Conservation (phyloP, 345 rosid genomes). For the Physaria fendleri region DNA sequence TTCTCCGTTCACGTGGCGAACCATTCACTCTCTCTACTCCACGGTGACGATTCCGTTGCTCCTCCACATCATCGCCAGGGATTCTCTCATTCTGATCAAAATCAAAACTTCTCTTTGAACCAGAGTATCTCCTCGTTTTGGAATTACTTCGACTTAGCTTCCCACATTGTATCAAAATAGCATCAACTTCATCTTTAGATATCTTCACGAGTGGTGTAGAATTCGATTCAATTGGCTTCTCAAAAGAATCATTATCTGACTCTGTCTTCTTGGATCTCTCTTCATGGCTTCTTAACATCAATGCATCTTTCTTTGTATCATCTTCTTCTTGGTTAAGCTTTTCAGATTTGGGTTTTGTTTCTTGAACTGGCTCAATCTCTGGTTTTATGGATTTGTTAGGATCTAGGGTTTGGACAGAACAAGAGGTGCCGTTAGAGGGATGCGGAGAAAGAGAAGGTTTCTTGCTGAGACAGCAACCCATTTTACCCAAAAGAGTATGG, state of each 20-base stretch:
- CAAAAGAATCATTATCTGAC: constrained; percentile 17
- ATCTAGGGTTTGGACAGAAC: neutral
- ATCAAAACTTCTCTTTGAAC: constrained; percentile 82
- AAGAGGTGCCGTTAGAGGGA: neutral
- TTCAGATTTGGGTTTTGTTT: neutral
- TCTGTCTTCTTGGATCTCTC: constrained; percentile 32
- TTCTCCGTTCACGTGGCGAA: constrained; percentile 51
- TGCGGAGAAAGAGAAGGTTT: constrained; percentile 32
- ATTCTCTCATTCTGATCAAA: constrained; percentile 42
- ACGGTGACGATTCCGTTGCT: constrained; percentile 43
- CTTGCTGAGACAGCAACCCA: constrained; percentile 67
- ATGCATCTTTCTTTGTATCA: constrained; percentile 14
- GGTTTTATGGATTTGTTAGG: constrained; percentile 8
- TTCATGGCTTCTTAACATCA: constrained; percentile 61
- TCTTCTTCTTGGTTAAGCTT: constrained; percentile 18
- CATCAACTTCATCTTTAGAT: constrained; percentile 64
- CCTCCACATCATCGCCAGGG: neutral
- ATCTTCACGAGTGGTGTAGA: neutral
- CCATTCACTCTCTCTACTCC: constrained; percentile 27
- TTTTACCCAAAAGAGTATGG: neutral
- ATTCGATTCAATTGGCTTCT: constrained; percentile 3
- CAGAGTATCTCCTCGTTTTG: constrained; percentile 55
- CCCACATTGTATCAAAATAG: constrained; percentile 89
- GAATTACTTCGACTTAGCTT: constrained; percentile 78
- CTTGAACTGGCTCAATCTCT: neutral